phyloP scores from a whole-genome alignment of 305 asterid genomes.

The Andrographis paniculata region DNA sequence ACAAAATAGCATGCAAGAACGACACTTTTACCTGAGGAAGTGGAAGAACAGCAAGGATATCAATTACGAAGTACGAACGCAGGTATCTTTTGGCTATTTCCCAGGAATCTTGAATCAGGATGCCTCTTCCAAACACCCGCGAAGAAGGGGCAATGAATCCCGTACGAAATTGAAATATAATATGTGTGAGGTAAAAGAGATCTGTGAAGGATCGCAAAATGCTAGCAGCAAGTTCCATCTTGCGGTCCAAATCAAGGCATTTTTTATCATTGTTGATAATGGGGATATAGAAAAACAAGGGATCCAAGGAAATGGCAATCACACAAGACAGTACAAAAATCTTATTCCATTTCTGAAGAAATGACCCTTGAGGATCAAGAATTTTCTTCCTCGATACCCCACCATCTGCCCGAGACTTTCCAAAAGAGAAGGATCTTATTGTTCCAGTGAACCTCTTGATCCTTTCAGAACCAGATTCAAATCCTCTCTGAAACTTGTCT shows the following conservation, averaged over 20 bases:
- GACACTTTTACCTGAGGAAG: constrained; percentile 47
- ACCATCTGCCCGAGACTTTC: constrained; percentile 30
- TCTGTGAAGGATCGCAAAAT: constrained; percentile 52
- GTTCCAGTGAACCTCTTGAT: constrained; percentile 36
- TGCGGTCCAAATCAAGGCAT: constrained; percentile 50
- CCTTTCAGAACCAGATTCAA: constrained; percentile 38
- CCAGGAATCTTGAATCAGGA: constrained; percentile 57
- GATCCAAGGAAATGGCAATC: constrained; percentile 61
- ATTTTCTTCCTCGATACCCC: constrained; percentile 41
- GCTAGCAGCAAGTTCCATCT: constrained; percentile 38
- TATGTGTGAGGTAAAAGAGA: constrained; percentile 52
- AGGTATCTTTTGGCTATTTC: constrained; percentile 55
- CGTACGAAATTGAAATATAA: constrained; percentile 49
- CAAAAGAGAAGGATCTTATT: constrained; percentile 31
- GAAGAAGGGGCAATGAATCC: constrained; percentile 67
- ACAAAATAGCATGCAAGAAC: no score
- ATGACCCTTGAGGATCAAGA: constrained; percentile 60
- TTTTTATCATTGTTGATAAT: constrained; percentile 30
- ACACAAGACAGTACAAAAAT: constrained; percentile 52
- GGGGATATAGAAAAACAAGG: constrained; percentile 60
- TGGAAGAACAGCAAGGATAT: constrained; percentile 54
- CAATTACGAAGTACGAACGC: constrained; percentile 36
- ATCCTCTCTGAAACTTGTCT: constrained; percentile 30
- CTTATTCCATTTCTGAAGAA: constrained; percentile 58
- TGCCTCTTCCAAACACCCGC: constrained; percentile 72